Base-by-base conservation (phyloP, 257 asterid genomes). In the Cynanchum wilfordii region DNA sequence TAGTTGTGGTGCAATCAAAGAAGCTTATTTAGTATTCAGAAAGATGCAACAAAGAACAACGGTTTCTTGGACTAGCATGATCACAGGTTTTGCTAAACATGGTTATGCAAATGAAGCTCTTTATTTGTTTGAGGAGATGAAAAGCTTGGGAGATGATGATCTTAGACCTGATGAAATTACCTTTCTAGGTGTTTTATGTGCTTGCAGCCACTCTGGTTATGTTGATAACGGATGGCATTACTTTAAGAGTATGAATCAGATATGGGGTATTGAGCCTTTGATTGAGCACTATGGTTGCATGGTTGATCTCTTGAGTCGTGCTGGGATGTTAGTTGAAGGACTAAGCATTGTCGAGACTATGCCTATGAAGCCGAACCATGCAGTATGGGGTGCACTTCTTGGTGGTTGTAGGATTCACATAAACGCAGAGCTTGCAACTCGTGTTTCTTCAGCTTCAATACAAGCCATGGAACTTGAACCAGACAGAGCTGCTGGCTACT, bases 311-410 rank as follows among this genome's bases (percentile, higher is more conserved):
- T 66, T 89, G 52, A 86, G 97, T 62, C 96, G 96, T 7, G 97
- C 96, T 19, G 97, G 98, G n/a, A 79, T 85, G 52, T 51, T 90
- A 0, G 86, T 86, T 59, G 97, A 93, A 69, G 97, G 97, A 7
- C 73, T 66, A 10, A 78, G 66, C 67, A 71, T 89, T 12, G 92
- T 90, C 50, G 82, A 85, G 75, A 73, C 87, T 7, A 90, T 93
- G 96, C 96, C 92, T 60, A 83, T 89, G 88, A 82, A 78, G 79
- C 97, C 97, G 17, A 93, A 90, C 13, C 89, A 87, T 69, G 86
- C 80, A 2, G 84, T 93, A 8, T 93, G 95, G 98, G 98, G 96
- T 59, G 91, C 96, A 49, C 88, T 93, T 75, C 93, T 93, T 52
- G 86, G 93, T 60, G 96, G 96, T 24, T 90, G 97, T 66, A 84